phyloP scores from a whole-genome alignment of 371 early-diverging fungal genomes.

The Hamiltosporidium magnivora region DNA sequence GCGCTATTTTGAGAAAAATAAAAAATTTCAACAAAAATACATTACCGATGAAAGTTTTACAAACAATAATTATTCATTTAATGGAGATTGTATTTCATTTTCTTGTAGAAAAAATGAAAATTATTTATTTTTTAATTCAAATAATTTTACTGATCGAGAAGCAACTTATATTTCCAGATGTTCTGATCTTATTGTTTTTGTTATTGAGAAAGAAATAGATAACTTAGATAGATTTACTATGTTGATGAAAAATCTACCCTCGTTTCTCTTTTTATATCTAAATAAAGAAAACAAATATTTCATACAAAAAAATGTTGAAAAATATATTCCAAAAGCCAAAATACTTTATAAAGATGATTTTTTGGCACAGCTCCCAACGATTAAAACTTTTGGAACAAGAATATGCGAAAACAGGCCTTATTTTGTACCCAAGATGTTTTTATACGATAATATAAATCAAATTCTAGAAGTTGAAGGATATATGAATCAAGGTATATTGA shows the following conservation, averaged over 20 bases:
- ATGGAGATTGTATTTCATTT: no score
- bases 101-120: not conserved
- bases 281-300: not conserved
- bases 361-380: slow-evolving; percentile 16
- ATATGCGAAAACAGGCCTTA: slow-evolving; percentile 34
- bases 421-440: slow-evolving; percentile 27
- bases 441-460: not conserved
- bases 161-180: slow-evolving; percentile 7
- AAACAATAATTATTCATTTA: no score
- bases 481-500: slow-evolving; percentile 43
- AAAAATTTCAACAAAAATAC: no score
- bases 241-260: slow-evolving; percentile 23
- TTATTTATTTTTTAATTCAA: not conserved
- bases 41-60: no score
- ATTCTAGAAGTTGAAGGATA: slow-evolving; percentile 24
- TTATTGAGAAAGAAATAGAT: slow-evolving; percentile 15
- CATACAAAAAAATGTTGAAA: slow-evolving; percentile 18
- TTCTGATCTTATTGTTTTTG: slow-evolving; percentile 35
- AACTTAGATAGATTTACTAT: slow-evolving; percentile 6
- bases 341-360: slow-evolving; percentile 23
- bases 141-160: slow-evolving; percentile 6
- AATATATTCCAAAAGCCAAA: slow-evolving; percentile 37
- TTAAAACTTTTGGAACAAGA: slow-evolving; percentile 26
- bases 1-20: no score
- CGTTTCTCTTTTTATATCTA: slow-evolving; percentile 29